Conservation (phyloP, 2,329 filamentous ascomycete genomes). For the Penicillium verrucosum region DNA sequence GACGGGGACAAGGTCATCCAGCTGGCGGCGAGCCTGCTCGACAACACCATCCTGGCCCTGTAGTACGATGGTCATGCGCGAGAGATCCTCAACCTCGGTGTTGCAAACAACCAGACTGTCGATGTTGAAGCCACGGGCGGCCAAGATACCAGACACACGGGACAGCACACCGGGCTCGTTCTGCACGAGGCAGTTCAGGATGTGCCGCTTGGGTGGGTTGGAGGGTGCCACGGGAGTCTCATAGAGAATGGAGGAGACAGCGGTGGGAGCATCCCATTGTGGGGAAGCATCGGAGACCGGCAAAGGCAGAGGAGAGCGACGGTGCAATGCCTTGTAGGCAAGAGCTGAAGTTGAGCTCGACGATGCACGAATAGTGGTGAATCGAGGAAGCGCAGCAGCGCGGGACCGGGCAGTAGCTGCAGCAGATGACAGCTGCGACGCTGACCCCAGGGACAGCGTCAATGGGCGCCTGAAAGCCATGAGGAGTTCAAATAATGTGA, state of each 20-base stretch:
- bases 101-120: slow-evolving; percentile 97
- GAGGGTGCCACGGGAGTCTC: slow-evolving; percentile 85
- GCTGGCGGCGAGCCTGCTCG: slow-evolving; percentile 90
- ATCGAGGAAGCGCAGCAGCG: slow-evolving; percentile 29
- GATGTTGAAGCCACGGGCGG: slow-evolving; percentile 97
- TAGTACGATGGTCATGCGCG: slow-evolving; percentile 97
- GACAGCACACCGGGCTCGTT: slow-evolving; percentile 98
- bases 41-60: slow-evolving; percentile 95
- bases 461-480: slow-evolving; percentile 42
- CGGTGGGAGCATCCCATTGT: slow-evolving; percentile 84
- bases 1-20: slow-evolving; percentile 95
- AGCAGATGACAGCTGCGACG: slow-evolving; percentile 27
- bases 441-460: slow-evolving; percentile 35
- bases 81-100: slow-evolving; percentile 94
- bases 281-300: slow-evolving; percentile 71
- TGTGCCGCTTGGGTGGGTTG: slow-evolving; percentile 84
- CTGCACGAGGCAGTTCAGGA: slow-evolving; percentile 97
- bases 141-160: slow-evolving; percentile 91
- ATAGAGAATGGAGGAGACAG: slow-evolving; percentile 97
- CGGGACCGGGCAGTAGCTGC: slow-evolving; percentile 29
- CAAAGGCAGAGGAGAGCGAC: slow-evolving; percentile 80
- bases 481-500: slow-evolving; percentile 16
- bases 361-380: slow-evolving; percentile 32
- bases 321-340: slow-evolving; percentile 94
- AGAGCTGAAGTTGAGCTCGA: slow-evolving; percentile 81